A percentile compares a stretch with the other conserved stretches of the same genome.
These are phyloP conservation scores for Trichosporon faecale DNA, from an alignment of 1,284 basidiomycete species.

Conservation along the genomic window DNA sequence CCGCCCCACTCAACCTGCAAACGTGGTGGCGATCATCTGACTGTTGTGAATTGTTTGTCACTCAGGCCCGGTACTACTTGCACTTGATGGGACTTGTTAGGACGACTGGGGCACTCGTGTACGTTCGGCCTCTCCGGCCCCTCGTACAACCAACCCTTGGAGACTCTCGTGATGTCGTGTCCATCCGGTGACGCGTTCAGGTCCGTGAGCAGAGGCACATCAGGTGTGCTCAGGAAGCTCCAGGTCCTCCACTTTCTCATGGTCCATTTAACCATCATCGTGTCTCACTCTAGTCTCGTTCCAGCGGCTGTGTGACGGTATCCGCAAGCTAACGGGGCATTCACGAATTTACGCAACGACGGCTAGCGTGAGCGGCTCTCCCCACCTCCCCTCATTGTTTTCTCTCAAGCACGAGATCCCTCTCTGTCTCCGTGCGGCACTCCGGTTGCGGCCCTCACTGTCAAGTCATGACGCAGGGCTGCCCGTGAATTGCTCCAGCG, in stretches of 20 bases:
- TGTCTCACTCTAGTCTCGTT: conserved; percentile 5
- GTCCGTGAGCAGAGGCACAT: neutral
- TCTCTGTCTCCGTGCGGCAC: neutral
- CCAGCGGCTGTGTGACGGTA: conserved; percentile 6
- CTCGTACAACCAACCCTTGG: neutral
- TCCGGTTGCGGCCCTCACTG: neutral
- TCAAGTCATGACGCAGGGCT: neutral
- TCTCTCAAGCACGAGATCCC: neutral
- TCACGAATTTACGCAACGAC: neutral
- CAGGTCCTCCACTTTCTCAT: neutral
- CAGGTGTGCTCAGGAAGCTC: neutral
- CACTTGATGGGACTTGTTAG: neutral
- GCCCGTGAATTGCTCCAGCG: neutral
- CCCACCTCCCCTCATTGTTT: neutral
- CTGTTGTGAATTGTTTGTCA: neutral
- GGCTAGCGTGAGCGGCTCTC: neutral
- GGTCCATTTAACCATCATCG: neutral
- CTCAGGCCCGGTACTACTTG: neutral
- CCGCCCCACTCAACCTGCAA: neutral
- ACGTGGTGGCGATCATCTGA: conserved; percentile 1
- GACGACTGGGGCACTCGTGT: neutral
- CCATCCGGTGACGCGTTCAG: neutral
- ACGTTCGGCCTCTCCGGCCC: neutral
- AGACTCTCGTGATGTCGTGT: neutral
- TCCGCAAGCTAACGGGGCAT: neutral